Conservation (phyloP, 495 filamentous ascomycete species). For the Parmelia sp. region DNA sequence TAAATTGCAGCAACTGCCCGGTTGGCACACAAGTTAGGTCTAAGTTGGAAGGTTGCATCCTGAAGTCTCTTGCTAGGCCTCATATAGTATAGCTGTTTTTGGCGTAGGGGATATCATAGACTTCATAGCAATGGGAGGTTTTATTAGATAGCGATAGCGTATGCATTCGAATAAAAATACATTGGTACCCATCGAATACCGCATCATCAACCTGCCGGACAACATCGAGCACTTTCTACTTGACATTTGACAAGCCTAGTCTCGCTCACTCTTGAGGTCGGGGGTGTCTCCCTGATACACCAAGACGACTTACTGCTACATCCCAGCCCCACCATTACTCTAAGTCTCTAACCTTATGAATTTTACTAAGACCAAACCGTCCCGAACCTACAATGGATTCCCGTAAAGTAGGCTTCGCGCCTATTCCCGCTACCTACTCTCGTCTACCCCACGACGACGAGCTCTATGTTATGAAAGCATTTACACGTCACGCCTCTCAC, state of each 20-base stretch:
- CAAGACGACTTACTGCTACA: slow-evolving; percentile 19
- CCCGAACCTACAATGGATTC: slow-evolving; percentile 17
- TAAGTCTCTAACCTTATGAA: neutral
- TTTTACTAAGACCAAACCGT: neutral
- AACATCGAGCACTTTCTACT: neutral
- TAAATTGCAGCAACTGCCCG: too few species aligned
- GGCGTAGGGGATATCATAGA: too few species aligned
- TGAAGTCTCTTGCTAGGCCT: too few species aligned
- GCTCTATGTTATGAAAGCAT: slow-evolving; percentile 35
- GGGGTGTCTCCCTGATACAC: slow-evolving; percentile 22
- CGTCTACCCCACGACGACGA: slow-evolving; percentile 44
- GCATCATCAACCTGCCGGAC: too few species aligned
- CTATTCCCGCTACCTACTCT: slow-evolving; percentile 25
- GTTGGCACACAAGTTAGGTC: too few species aligned
- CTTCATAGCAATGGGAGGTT: too few species aligned
- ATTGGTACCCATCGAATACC: too few species aligned
- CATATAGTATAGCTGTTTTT: too few species aligned
- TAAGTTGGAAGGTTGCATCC: too few species aligned
- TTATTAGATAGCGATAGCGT: too few species aligned
- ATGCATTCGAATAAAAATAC: too few species aligned
- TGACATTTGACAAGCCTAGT: neutral
- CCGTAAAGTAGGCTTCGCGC: slow-evolving; percentile 25
- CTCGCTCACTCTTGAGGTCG: neutral
- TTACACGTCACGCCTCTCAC: slow-evolving; percentile 37
- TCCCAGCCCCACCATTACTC: slow-evolving; percentile 1